phyloP scores from a whole-genome alignment of 768 basidiomycete species.

The Kockovaella imperatae region DNA sequence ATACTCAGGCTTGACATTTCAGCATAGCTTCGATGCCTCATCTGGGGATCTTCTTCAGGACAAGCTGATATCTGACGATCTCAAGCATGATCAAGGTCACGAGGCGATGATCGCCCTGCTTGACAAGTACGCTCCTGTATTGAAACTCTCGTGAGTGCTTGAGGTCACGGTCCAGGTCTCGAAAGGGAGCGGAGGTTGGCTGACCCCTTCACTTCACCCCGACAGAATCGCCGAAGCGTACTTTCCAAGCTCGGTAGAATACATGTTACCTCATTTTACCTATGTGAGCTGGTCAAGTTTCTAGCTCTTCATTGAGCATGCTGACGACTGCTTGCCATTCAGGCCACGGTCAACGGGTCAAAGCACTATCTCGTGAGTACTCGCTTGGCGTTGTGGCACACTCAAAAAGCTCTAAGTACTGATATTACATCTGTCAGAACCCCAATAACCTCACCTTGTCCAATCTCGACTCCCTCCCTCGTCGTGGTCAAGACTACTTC shows the following conservation, averaged over 20 bases:
- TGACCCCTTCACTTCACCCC: background rate
- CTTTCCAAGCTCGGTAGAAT: constrained; percentile 35
- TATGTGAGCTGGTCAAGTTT: constrained; percentile 10
- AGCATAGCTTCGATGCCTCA: too few relatives aligned
- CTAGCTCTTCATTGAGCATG: too few relatives aligned
- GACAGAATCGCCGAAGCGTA: constrained; percentile 23
- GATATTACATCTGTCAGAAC: constrained; percentile 4
- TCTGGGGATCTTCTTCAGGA: too few relatives aligned
- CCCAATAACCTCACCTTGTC: constrained; percentile 7
- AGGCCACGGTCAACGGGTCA: too few relatives aligned
- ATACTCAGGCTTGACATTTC: too few relatives aligned
- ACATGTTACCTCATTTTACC: constrained; percentile 32
- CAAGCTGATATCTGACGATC: background rate
- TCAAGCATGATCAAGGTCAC: background rate
- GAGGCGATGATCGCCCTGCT: constrained; percentile 19
- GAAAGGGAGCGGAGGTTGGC: background rate
- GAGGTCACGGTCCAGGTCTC: background rate
- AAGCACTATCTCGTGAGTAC: too few relatives aligned
- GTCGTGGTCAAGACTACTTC: constrained; percentile 4
- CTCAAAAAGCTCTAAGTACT: too few relatives aligned
- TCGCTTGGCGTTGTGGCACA: too few relatives aligned
- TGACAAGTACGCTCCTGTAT: constrained; percentile 25
- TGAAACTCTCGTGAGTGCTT: constrained; percentile 26
- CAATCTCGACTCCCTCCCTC: constrained; percentile 14
- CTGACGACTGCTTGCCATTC: too few relatives aligned